These are phyloP conservation scores for Aspergillus sp. DNA, from an alignment of 2,329 filamentous ascomycete genomes.

Conservation along the genomic window DNA sequence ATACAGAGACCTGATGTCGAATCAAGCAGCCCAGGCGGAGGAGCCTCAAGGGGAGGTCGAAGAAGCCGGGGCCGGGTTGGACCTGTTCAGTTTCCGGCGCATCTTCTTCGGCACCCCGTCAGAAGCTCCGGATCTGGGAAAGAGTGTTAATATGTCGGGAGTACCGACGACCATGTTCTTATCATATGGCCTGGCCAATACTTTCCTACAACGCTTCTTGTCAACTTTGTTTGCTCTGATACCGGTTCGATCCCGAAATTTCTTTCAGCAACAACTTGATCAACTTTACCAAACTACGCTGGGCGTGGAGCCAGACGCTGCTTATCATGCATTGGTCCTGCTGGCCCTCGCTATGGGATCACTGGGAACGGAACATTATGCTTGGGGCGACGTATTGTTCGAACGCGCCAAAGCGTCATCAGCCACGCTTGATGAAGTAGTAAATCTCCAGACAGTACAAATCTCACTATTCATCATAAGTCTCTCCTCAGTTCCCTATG, in stretches of 20 bases:
- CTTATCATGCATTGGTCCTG: constrained; percentile 33
- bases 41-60: constrained; percentile 27
- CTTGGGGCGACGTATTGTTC: constrained; percentile 37
- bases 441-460: constrained; percentile 41
- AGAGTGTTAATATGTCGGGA: constrained; percentile 16
- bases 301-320: constrained; percentile 26
- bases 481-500: constrained; percentile 5
- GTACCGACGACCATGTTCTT: constrained; percentile 29
- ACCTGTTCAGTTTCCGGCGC: constrained; percentile 32
- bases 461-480: constrained; percentile 43
- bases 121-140: constrained; percentile 24
- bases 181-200: constrained; percentile 32
- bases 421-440: constrained; percentile 36
- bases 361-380: constrained; percentile 33
- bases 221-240: constrained; percentile 35
- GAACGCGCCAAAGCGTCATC: constrained; percentile 38
- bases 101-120: constrained; percentile 37
- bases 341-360: constrained; percentile 34
- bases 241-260: constrained; percentile 30
- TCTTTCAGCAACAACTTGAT: constrained; percentile 30
- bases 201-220: constrained; percentile 37
- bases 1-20: constrained; percentile 26
- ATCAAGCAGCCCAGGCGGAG: constrained; percentile 10
- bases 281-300: constrained; percentile 27
- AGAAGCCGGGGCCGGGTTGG: constrained; percentile 32